Percentiles rank a stretch among this genome's conserved stretches.
These are phyloP conservation scores for Naganishia onofrii DNA, from an alignment of 768 basidiomycete species.

Conservation along the genomic window DNA sequence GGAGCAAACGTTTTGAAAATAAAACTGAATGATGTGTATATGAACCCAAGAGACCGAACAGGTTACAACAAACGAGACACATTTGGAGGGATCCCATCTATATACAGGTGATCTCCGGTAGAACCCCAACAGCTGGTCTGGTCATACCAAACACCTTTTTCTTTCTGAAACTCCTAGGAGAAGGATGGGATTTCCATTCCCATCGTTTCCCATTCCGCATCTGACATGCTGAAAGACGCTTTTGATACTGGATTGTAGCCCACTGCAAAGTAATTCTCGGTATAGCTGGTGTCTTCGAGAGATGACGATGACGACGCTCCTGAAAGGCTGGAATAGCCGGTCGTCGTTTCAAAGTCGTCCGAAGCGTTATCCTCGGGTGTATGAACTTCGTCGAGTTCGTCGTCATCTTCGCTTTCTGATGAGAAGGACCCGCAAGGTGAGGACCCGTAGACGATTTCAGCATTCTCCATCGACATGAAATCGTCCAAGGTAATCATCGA, in stretches of 20 bases:
- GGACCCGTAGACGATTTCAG: not conserved
- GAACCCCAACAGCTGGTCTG: not conserved
- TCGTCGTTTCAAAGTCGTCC: conserved; percentile 1
- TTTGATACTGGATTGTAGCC: not conserved
- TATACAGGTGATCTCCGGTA: not conserved
- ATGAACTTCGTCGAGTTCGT: conserved; percentile 2
- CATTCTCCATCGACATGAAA: not conserved
- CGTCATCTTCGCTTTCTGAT: conserved; percentile 10
- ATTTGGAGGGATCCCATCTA: not conserved
- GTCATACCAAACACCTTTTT: not conserved
- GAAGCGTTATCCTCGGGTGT: conserved; percentile 1
- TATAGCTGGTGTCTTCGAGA: conserved; percentile 2
- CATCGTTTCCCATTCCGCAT: conserved; percentile 15
- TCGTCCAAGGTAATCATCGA: not conserved
- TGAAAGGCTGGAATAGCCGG: not conserved
- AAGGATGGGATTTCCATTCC: not conserved
- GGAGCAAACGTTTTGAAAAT: too few species aligned
- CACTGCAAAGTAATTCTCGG: not conserved
- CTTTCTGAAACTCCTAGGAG: not conserved
- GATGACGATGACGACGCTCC: conserved; percentile 1
- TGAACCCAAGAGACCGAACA: too few species aligned
- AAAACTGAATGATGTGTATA: too few species aligned
- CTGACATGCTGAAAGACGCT: not conserved
- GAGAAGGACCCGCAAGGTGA: not conserved
- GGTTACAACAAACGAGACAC: not conserved